Percentiles rank a stretch among this genome's conserved stretches.
These are phyloP conservation scores for Suhomyces maxii DNA, from an alignment of 1,139 yeast genomes.

Conservation along the genomic window DNA sequence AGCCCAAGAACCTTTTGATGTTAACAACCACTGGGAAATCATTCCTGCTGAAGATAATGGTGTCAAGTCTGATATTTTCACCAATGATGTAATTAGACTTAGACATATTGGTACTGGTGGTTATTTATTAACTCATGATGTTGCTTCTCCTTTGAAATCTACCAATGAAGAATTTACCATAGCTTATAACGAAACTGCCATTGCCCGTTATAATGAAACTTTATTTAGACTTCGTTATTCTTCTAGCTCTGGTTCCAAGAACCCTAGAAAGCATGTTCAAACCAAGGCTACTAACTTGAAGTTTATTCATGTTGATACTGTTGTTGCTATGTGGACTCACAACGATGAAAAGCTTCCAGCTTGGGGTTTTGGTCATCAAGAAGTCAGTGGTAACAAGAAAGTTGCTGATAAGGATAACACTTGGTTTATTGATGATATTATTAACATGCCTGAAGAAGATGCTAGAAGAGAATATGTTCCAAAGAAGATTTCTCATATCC, in stretches of 20 bases:
- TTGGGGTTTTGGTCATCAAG: constrained; percentile 92
- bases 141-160: constrained; percentile 61
- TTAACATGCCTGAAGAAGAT: constrained; percentile 55
- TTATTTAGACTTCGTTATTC: constrained; percentile 71
- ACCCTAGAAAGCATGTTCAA: constrained; percentile 52
- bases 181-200: constrained; percentile 57
- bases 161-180: constrained; percentile 34
- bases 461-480: constrained; percentile 60
- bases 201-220: constrained; percentile 66
- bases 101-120: constrained; percentile 83
- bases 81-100: constrained; percentile 73
- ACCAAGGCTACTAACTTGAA: constrained; percentile 71
- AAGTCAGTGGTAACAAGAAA: constrained; percentile 92
- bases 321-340: constrained; percentile 96
- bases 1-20: constrained; percentile 40
- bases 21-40: constrained; percentile 84
- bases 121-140: constrained; percentile 85
- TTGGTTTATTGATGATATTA: constrained; percentile 79
- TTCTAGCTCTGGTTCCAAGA: constrained; percentile 45
- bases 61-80: constrained; percentile 27
- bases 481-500: constrained; percentile 55
- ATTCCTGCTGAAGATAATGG: constrained; percentile 53
- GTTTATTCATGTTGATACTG: constrained; percentile 78
- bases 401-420: constrained; percentile 62
- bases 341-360: constrained; percentile 80